Percentiles rank a stretch among this genome's conserved stretches.
Conservation (phyloP, 2,329 filamentous ascomycete species). For the Xenoacremonium recifei region DNA sequence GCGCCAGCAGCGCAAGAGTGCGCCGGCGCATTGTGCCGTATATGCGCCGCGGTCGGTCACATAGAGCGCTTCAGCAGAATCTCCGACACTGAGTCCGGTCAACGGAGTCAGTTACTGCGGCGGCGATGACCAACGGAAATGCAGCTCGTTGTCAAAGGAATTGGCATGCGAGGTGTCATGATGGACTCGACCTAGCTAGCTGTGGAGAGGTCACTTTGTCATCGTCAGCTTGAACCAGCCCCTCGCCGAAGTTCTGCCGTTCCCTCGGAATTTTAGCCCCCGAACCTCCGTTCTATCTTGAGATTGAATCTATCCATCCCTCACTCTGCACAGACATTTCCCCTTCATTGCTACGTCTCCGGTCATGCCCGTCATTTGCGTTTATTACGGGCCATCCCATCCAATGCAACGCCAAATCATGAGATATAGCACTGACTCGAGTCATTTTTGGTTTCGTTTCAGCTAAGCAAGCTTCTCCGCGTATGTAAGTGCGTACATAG, state of each 20-base stretch:
- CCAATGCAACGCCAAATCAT: background rate
- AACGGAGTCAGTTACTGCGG: slow-evolving; percentile 7
- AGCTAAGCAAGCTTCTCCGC: background rate
- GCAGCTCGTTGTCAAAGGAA: too few relatives aligned
- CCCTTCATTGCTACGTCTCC: too few relatives aligned
- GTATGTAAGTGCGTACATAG: background rate
- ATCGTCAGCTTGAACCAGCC: slow-evolving; percentile 2
- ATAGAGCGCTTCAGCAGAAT: slow-evolving; percentile 22
- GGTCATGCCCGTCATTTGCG: too few relatives aligned
- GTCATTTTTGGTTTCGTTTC: background rate
- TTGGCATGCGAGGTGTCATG: slow-evolving; percentile 31
- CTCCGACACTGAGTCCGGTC: slow-evolving; percentile 1
- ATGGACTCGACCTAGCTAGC: slow-evolving; percentile 19
- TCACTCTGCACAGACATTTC: background rate
- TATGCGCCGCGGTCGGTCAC: slow-evolving; percentile 19
- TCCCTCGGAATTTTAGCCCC: background rate
- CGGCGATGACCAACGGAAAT: too few relatives aligned
- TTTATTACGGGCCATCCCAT: background rate
- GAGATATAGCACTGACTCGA: background rate
- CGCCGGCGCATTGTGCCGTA: slow-evolving; percentile 50
- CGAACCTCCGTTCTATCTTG: background rate
- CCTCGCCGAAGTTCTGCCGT: slow-evolving; percentile 23
- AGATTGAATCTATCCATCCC: background rate
- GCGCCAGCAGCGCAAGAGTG: slow-evolving; percentile 43
- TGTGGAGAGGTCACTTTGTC: slow-evolving; percentile 13